Evolutionary conservation across 257 asterid genomes (phyloP).

Genomic region (Nicotiana knightiana): DNA sequence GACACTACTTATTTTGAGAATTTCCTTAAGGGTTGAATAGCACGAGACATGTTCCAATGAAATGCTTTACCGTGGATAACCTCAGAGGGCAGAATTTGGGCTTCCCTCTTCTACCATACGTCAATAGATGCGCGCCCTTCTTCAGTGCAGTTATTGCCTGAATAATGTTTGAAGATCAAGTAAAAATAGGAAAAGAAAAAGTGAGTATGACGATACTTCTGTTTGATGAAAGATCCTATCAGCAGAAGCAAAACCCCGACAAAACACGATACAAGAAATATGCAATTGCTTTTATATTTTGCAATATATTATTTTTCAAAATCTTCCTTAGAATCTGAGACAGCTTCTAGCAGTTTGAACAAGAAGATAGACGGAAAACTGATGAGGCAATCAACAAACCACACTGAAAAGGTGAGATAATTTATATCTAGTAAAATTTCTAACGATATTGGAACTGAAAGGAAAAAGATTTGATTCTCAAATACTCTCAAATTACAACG

Average conservation of each 20-base stretch:
- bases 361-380: not conserved
- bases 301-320: not conserved
- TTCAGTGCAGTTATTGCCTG: constrained; percentile 43
- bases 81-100: constrained; percentile 42
- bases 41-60: not conserved
- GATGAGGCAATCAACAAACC: not conserved
- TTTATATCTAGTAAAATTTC: not conserved
- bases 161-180: not conserved
- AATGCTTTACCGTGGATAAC: constrained; percentile 32
- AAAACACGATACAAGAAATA: not conserved
- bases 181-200: not conserved
- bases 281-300: not conserved
- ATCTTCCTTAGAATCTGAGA: not conserved
- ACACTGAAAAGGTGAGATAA: not conserved
- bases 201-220: not conserved
- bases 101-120: constrained; percentile 37
- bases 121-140: constrained; percentile 43
- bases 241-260: not conserved
- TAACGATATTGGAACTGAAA: not conserved
- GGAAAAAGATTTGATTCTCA: not conserved
- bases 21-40: not conserved
- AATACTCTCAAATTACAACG: not conserved
- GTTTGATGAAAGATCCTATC: not conserved
- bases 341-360: not conserved
- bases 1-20: not conserved